Percentiles rank a stretch among this genome's conserved stretches.
Conservation (phyloP, 306 rosid genomes). For the Lathyrus aphaca region DNA sequence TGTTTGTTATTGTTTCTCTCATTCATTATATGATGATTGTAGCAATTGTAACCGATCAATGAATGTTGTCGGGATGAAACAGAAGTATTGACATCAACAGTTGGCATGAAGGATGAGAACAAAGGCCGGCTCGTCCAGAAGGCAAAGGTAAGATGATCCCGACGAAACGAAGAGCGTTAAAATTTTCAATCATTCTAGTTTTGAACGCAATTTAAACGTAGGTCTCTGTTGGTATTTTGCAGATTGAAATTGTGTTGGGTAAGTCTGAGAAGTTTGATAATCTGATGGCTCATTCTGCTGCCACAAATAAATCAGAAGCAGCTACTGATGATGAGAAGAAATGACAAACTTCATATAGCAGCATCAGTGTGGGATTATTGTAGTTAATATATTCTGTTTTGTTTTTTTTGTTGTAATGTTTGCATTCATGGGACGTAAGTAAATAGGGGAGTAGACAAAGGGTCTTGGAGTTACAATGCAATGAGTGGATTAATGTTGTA, state of each 20-base stretch:
- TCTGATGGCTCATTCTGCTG: slow-evolving; percentile 54
- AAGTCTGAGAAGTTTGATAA: slow-evolving; percentile 88
- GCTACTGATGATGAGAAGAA: slow-evolving; percentile 55
- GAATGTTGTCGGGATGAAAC: slow-evolving; percentile 40
- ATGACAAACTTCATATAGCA: slow-evolving; percentile 40
- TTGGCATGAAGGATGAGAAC: slow-evolving; percentile 90
- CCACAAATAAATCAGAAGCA: slow-evolving; percentile 48
- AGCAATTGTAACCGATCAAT: slow-evolving; percentile 27
- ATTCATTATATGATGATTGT: slow-evolving; percentile 21
- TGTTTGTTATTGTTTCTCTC: not conserved
- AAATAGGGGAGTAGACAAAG: slow-evolving; percentile 45
- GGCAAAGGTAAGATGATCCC: slow-evolving; percentile 68
- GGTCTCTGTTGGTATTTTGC: not conserved
- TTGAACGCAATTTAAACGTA: no score
- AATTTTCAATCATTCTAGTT: not conserved
- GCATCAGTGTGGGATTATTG: slow-evolving; percentile 50
- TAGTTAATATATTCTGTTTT: slow-evolving; percentile 49
- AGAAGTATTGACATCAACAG: slow-evolving; percentile 89
- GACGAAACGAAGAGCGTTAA: not conserved
- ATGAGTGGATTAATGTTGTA: slow-evolving; percentile 49
- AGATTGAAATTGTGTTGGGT: slow-evolving; percentile 95
- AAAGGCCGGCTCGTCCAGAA: slow-evolving; percentile 89
- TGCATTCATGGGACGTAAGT: slow-evolving; percentile 43
- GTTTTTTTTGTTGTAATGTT: slow-evolving; percentile 46
- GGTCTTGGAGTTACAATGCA: slow-evolving; percentile 39